Evolutionary conservation across 495 filamentous ascomycete species (phyloP).

Genomic region (Aspergillus ostianus): DNA sequence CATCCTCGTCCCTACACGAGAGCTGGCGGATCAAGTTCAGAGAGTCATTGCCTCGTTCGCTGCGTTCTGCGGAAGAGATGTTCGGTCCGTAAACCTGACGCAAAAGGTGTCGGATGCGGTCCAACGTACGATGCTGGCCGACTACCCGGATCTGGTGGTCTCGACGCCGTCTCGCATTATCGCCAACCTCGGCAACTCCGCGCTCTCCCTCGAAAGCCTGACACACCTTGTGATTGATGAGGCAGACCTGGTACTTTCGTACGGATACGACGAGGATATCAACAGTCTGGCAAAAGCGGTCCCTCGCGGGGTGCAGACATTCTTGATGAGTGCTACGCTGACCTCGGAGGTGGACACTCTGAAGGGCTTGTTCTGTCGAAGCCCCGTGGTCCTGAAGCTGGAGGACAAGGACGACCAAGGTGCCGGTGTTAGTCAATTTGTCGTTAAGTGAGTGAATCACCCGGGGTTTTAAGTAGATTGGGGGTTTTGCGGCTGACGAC

Average conservation of each 20-base stretch:
- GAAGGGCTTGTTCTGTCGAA: slow-evolving; percentile 82
- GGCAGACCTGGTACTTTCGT: slow-evolving; percentile 90
- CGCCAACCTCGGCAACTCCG: slow-evolving; percentile 64
- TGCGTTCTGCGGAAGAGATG: slow-evolving; percentile 77
- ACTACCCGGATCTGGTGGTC: slow-evolving; percentile 83
- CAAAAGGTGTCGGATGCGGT: slow-evolving; percentile 85
- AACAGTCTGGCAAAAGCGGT: slow-evolving; percentile 69
- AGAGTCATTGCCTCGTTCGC: slow-evolving; percentile 70
- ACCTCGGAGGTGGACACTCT: slow-evolving; percentile 81
- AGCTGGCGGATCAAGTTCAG: slow-evolving; percentile 87
- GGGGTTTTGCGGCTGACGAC: slow-evolving; percentile 12
- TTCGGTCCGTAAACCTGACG: slow-evolving; percentile 79
- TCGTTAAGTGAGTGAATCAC: slow-evolving; percentile 66
- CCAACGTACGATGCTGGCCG: slow-evolving; percentile 80
- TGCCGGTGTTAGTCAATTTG: slow-evolving; percentile 76
- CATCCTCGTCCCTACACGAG: slow-evolving; percentile 89
- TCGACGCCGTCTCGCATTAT: slow-evolving; percentile 80
- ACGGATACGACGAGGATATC: slow-evolving; percentile 91
- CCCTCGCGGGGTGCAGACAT: slow-evolving; percentile 82
- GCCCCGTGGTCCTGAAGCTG: slow-evolving; percentile 74
- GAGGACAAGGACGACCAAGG: slow-evolving; percentile 71
- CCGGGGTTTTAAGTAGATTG: no score
- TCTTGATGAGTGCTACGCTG: slow-evolving; percentile 91
- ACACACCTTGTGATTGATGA: slow-evolving; percentile 89
- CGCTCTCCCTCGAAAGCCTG: slow-evolving; percentile 67